Evolutionary conservation across 1,139 yeast species (phyloP).

Genomic region (Suhomyces panamericanus): DNA sequence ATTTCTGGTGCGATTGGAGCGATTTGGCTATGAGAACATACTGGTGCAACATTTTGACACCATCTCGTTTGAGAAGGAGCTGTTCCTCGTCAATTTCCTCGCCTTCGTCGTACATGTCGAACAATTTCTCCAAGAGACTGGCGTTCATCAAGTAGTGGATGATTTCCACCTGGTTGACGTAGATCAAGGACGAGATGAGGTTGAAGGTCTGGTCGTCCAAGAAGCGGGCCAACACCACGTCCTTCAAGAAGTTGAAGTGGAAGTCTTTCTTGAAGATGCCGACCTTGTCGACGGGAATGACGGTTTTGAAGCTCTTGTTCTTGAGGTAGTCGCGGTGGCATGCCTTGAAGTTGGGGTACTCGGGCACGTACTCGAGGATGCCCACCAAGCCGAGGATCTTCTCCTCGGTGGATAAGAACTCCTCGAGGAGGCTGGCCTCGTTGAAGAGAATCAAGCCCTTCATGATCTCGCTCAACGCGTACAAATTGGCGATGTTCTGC

Average conservation of each 20-base stretch:
- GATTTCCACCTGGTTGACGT: slow-evolving; percentile 67
- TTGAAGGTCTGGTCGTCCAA: slow-evolving; percentile 78
- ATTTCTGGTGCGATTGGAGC: slow-evolving; percentile 62
- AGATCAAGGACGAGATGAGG: slow-evolving; percentile 64
- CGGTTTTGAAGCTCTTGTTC: slow-evolving; percentile 67
- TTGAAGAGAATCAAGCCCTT: slow-evolving; percentile 71
- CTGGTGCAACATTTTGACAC: slow-evolving; percentile 78
- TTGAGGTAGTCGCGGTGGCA: slow-evolving; percentile 68
- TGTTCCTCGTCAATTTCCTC: slow-evolving; percentile 1
- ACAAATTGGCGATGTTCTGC: slow-evolving; percentile 50
- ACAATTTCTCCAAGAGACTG: slow-evolving; percentile 50
- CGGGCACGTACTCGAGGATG: slow-evolving; percentile 90
- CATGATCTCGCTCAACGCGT: slow-evolving; percentile 67
- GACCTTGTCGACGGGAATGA: slow-evolving; percentile 62
- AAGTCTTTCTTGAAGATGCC: slow-evolving; percentile 70
- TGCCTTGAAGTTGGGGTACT: slow-evolving; percentile 75
- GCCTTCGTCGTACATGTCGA: slow-evolving; percentile 46
- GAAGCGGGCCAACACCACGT: slow-evolving; percentile 77
- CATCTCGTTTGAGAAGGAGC: slow-evolving; percentile 52
- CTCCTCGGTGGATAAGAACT: slow-evolving; percentile 58
- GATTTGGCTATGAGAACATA: slow-evolving; percentile 73
- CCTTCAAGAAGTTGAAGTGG: slow-evolving; percentile 76
- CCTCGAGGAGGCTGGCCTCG: slow-evolving; percentile 67
- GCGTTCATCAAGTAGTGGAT: slow-evolving; percentile 65
- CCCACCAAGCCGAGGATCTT: slow-evolving; percentile 68